These are phyloP conservation scores for Colletotrichum spinosum DNA, from an alignment of 2,329 filamentous ascomycete species.

Conservation along the genomic window DNA sequence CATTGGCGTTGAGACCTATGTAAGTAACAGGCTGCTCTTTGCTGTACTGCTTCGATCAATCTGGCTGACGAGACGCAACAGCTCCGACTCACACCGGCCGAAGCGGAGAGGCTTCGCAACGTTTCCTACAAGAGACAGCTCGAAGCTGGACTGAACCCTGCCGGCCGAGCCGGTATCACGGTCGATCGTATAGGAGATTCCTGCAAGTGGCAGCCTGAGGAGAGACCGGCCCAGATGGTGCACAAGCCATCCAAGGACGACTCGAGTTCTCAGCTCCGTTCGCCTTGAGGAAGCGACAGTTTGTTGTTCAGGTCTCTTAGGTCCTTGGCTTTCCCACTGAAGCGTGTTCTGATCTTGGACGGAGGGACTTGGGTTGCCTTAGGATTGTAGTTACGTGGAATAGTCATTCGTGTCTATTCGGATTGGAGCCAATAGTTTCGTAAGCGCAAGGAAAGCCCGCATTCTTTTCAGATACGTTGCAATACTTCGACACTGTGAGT, in stretches of 20 bases:
- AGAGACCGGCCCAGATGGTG: neutral
- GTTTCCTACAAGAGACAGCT: slow-evolving; percentile 66
- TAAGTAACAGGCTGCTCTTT: slow-evolving; percentile 38
- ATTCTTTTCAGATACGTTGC: no score
- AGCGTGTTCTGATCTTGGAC: no score
- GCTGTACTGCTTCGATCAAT: rapidly evolving
- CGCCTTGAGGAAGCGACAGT: neutral
- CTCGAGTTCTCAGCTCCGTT: neutral
- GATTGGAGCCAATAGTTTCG: no score
- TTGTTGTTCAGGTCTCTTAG: no score
- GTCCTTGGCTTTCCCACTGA: no score
- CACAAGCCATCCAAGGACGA: neutral
- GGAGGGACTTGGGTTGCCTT: no score
- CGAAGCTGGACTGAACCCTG: slow-evolving; percentile 60
- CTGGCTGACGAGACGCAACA: slow-evolving; percentile 42
- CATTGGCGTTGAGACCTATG: slow-evolving; percentile 39
- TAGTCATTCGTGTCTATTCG: no score
- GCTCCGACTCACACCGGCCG: slow-evolving; percentile 61
- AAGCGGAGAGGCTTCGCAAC: slow-evolving; percentile 60
- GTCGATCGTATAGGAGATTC: slow-evolving; percentile 54
- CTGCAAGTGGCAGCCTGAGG: slow-evolving; percentile 22
- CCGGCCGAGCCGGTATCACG: slow-evolving; percentile 57
- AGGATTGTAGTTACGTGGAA: no score
- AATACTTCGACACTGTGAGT: no score
- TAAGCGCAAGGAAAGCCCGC: no score